A percentile compares a stretch with the other conserved stretches of the same genome.
phyloP scores from a whole-genome alignment of 495 filamentous ascomycete species.

The Penicillium goetzii region DNA sequence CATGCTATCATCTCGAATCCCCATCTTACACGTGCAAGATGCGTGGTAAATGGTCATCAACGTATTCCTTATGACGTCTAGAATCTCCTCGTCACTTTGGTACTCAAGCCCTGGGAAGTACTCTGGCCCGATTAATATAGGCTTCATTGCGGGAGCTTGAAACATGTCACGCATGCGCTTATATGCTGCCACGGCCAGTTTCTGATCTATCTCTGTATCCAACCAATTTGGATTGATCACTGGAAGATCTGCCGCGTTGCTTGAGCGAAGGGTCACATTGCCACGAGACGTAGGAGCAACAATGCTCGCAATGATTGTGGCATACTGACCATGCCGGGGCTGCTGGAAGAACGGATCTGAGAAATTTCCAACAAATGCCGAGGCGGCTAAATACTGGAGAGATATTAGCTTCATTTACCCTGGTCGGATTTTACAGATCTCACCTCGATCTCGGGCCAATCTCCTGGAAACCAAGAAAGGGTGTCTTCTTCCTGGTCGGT shows the following conservation, averaged over 20 bases:
- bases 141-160: slow-evolving; percentile 37
- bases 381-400: slow-evolving; percentile 37
- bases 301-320: slow-evolving; percentile 44
- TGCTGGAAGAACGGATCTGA: slow-evolving; percentile 41
- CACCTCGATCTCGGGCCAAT: slow-evolving; percentile 65
- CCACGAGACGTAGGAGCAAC: slow-evolving; percentile 55
- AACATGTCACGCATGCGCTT: slow-evolving; percentile 51
- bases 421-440: not conserved
- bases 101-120: slow-evolving; percentile 52
- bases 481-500: slow-evolving; percentile 26
- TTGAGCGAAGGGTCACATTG: slow-evolving; percentile 54
- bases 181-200: slow-evolving; percentile 55
- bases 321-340: slow-evolving; percentile 53
- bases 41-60: slow-evolving; percentile 59
- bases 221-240: slow-evolving; percentile 63
- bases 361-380: slow-evolving; percentile 47
- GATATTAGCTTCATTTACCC: not conserved
- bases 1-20: slow-evolving; percentile 43
- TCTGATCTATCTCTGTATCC: slow-evolving; percentile 53
- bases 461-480: slow-evolving; percentile 48
- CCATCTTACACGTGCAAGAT: slow-evolving; percentile 56
- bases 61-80: slow-evolving; percentile 43
- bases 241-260: slow-evolving; percentile 47
- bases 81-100: slow-evolving; percentile 55
- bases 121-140: slow-evolving; percentile 51